These are phyloP conservation scores for Bifiguratus adelaidae DNA, from an alignment of 192 early-diverging fungal genomes.

Conservation along the genomic window DNA sequence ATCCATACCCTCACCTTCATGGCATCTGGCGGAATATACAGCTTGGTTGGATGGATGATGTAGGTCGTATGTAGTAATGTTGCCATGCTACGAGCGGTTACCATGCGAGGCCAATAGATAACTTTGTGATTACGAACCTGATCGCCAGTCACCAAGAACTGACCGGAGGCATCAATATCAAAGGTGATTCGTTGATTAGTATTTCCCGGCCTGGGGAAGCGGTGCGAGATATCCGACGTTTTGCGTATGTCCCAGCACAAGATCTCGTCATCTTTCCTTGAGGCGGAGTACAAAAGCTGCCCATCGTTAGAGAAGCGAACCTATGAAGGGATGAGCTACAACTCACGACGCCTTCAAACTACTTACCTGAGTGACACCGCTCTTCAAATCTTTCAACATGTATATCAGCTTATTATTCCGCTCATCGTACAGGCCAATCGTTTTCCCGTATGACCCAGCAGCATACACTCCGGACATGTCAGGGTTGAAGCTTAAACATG, in stretches of 20 bases:
- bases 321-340: conserved; percentile 13
- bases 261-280: conserved; percentile 45
- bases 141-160: conserved; percentile 52
- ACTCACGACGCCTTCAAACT: no score
- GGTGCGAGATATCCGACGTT: conserved; percentile 45
- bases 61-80: no score
- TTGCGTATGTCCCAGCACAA: conserved; percentile 77
- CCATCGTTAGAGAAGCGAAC: conserved; percentile 61
- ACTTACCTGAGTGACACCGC: conserved; percentile 35
- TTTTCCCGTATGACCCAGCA: conserved; percentile 58
- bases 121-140: no score
- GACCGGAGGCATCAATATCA: conserved; percentile 52
- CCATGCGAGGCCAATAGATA: no score
- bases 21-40: neutral
- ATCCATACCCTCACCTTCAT: neutral
- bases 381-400: conserved; percentile 31
- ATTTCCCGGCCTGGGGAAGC: conserved; percentile 31
- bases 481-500: conserved; percentile 59
- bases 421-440: conserved; percentile 57
- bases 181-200: conserved; percentile 70
- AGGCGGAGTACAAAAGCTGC: conserved; percentile 51
- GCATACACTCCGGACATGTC: conserved; percentile 54
- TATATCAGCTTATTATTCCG: conserved; percentile 37
- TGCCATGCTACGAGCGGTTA: no score
- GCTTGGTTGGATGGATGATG: conserved; percentile 7